phyloP scores from a whole-genome alignment of 116 monocot genomes.

The Thalassia testudinum region DNA sequence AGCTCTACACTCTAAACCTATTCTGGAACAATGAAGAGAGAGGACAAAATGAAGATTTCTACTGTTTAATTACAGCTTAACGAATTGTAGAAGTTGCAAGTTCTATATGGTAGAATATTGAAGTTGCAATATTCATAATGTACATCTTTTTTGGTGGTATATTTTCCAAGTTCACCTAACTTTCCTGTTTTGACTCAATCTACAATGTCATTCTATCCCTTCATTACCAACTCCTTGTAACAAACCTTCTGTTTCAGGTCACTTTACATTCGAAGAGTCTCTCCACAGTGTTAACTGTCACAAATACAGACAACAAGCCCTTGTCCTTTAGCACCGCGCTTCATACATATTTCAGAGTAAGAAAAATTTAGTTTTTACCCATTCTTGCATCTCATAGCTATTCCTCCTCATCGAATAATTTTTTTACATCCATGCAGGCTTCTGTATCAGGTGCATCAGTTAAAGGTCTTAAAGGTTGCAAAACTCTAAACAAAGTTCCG shows the following conservation, averaged over 20 bases:
- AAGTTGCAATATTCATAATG: no score
- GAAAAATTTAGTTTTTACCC: constrained; percentile 1
- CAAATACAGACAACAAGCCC: constrained; percentile 72
- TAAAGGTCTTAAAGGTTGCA: constrained; percentile 83
- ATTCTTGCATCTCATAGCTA: not conserved
- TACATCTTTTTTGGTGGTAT: no score
- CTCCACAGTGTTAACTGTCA: constrained; percentile 49
- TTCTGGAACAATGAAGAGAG: no score
- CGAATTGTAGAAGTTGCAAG: no score
- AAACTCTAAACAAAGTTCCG: constrained; percentile 85
- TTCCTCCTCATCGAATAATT: not conserved
- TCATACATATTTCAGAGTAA: constrained; percentile 90
- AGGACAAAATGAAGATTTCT: no score
- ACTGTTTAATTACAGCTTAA: no score
- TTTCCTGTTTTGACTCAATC: no score
- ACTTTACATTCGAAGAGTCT: constrained; percentile 38
- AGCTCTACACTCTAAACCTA: no score
- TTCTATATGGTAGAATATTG: no score
- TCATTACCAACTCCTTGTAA: no score
- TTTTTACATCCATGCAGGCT: constrained; percentile 35
- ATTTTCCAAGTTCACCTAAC: no score
- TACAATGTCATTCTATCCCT: no score
- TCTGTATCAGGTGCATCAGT: constrained; percentile 52
- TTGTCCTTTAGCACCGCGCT: constrained; percentile 77
- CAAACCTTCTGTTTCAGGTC: constrained; percentile 29